Evolutionary conservation across 2,329 filamentous ascomycete species (phyloP), one percentile per base, ranked within the genome.

Genomic region (Fusarium heterosporum): DNA sequence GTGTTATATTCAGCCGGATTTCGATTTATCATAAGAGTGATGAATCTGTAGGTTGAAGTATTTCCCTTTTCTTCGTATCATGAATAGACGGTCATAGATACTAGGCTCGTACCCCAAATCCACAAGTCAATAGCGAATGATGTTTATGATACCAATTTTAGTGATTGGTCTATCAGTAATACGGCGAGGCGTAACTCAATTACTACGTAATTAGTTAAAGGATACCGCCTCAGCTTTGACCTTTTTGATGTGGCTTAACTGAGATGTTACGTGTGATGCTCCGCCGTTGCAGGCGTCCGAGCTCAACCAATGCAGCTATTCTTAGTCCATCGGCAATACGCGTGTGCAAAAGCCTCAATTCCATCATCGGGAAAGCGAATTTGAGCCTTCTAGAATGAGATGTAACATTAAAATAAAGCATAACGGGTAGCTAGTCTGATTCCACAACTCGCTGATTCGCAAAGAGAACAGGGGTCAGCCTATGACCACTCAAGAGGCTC

Each of bases 401-500:
- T 49, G 45, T 38, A 63, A 63, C 58, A 63, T 51, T 51, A 28
- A 39, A 53, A 25, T 53, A 53, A 12, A 48, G 19, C 29, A 34
- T 39, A 34, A 26, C 12, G 25, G 49, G 53, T 29, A 30, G 12
- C 29, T 29, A 61, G 64, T 42, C 25, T 54, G 38, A 53, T 61
- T 50, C 42, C 32, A 55, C 39, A 65, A 68, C n/a, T 34, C 46
- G 19, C 55, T 52, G 48, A 40, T 40, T 48, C 34, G 7, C 26
- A 49, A 43, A 17, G 16, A 45, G 34, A 54, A 36, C 61, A 68
- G 57, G 65, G 65, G 40, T 50, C 22, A 32, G 48, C 61, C 65
- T 69, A 41, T 56, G 61, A 66, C 59, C 50, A 66, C 49, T 64
- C 54, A 46, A 48, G 16, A 42, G 47, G 39, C 28, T 55, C 58